Percentiles rank a stretch among this genome's conserved stretches.
These are phyloP conservation scores for Scleromitrula shiraiana DNA, from an alignment of 2,329 filamentous ascomycete genomes.

Conservation along the genomic window DNA sequence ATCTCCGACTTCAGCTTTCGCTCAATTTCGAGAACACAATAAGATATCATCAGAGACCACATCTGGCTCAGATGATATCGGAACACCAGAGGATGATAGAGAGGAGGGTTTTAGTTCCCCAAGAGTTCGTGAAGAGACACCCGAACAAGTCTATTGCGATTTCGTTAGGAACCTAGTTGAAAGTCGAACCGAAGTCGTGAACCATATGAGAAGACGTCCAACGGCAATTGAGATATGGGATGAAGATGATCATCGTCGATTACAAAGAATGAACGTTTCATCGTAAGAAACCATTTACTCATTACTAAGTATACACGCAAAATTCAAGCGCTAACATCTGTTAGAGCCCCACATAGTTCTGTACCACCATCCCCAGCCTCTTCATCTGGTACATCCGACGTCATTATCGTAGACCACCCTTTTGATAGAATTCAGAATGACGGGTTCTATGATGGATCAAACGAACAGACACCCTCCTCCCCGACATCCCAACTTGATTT, in stretches of 20 bases:
- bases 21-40: too few relatives aligned
- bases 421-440: too few relatives aligned
- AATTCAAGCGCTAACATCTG: background rate
- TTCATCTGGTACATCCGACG: too few relatives aligned
- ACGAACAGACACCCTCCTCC: too few relatives aligned
- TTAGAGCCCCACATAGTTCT: background rate
- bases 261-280: background rate
- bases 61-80: constrained; percentile 1
- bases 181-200: constrained; percentile 16
- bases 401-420: too few relatives aligned
- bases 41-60: background rate
- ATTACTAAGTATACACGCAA: background rate
- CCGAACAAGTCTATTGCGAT: constrained; percentile 13
- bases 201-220: constrained; percentile 12
- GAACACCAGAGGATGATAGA: constrained; percentile 3
- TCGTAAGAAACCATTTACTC: constrained; percentile 1
- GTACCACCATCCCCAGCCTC: background rate
- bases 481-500: too few relatives aligned
- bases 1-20: background rate
- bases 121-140: background rate
- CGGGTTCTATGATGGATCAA: too few relatives aligned
- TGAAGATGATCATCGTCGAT: constrained; percentile 8
- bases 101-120: constrained; percentile 1
- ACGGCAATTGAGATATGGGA: constrained; percentile 20
- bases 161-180: constrained; percentile 16